Percentiles rank a stretch among this genome's conserved stretches.
Conservation (phyloP, 1,139 yeast genomes). For the Zygosaccharomyces sapae region DNA sequence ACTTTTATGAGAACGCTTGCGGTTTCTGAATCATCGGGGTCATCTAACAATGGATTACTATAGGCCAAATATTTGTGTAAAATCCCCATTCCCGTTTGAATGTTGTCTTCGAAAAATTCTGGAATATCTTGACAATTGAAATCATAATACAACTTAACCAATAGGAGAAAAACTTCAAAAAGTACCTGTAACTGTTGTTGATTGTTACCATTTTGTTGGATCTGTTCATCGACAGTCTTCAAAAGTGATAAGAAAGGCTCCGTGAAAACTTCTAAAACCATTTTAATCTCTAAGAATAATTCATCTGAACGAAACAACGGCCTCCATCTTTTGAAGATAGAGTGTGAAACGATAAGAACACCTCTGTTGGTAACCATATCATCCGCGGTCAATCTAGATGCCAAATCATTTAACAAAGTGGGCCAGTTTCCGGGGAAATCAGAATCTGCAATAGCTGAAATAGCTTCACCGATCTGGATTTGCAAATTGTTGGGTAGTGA, state of each 20-base stretch:
- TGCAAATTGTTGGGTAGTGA: conserved; percentile 71
- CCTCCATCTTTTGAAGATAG: conserved; percentile 95
- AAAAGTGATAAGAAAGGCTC: conserved; percentile 70
- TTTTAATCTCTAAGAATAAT: conserved; percentile 76
- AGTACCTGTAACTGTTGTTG: conserved; percentile 50
- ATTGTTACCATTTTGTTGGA: conserved; percentile 46
- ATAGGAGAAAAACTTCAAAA: conserved; percentile 66
- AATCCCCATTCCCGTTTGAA: conserved; percentile 70
- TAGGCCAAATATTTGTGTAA: conserved; percentile 76
- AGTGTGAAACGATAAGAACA: conserved; percentile 86
- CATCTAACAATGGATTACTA: conserved; percentile 51
- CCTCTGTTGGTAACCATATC: conserved; percentile 80
- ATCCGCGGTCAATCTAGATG: conserved; percentile 50
- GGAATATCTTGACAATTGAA: conserved; percentile 97
- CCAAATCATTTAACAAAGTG: conserved; percentile 69
- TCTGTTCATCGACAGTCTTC: conserved; percentile 60
- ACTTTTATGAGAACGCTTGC: conserved; percentile 68
- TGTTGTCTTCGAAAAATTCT: conserved; percentile 92
- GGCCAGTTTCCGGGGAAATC: conserved; percentile 95
- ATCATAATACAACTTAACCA: conserved; percentile 82
- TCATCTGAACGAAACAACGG: conserved; percentile 90
- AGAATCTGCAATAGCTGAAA: conserved; percentile 87
- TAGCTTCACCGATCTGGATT: conserved; percentile 89
- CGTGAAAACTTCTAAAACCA: conserved; percentile 83
- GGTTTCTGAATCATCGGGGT: conserved; percentile 59